phyloP scores from a whole-genome alignment of 2,329 filamentous ascomycete genomes.

The Fusarium acutatum region DNA sequence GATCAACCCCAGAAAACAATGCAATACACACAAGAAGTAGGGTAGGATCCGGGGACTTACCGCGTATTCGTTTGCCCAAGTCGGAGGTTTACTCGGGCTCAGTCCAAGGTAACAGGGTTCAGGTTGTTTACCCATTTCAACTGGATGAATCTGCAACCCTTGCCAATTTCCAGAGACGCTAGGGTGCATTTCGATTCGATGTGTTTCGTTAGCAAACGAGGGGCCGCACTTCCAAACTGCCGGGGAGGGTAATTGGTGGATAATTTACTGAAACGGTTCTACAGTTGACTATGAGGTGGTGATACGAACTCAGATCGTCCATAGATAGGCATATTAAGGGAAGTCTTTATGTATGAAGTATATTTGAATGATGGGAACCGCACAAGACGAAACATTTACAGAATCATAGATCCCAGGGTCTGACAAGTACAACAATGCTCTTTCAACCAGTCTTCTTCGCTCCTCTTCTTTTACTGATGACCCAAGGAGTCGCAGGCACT shows the following conservation, averaged over 20 bases:
- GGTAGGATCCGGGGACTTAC: background rate
- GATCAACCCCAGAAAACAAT: background rate
- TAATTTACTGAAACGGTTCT: background rate
- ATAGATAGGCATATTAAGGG: background rate
- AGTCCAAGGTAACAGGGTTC: fast-evolving
- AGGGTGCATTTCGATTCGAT: background rate
- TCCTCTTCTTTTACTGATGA: background rate
- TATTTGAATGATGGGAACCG: background rate
- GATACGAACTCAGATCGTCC: background rate
- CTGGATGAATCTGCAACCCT: background rate
- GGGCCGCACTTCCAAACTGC: background rate
- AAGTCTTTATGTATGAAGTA: background rate
- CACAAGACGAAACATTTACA: background rate
- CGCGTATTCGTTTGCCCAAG: background rate
- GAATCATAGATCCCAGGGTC: background rate
- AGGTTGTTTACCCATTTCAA: background rate
- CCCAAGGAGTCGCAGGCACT: background rate
- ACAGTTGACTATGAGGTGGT: background rate
- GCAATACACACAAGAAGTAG: background rate
- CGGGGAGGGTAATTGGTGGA: background rate
- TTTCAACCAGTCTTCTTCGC: background rate
- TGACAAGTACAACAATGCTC: background rate
- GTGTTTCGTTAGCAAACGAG: background rate
- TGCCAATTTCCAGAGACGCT: background rate
- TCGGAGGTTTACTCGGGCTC: background rate